Conservation (phyloP, 208 protist genomes). For the Wallacemonas sp. region DNA sequence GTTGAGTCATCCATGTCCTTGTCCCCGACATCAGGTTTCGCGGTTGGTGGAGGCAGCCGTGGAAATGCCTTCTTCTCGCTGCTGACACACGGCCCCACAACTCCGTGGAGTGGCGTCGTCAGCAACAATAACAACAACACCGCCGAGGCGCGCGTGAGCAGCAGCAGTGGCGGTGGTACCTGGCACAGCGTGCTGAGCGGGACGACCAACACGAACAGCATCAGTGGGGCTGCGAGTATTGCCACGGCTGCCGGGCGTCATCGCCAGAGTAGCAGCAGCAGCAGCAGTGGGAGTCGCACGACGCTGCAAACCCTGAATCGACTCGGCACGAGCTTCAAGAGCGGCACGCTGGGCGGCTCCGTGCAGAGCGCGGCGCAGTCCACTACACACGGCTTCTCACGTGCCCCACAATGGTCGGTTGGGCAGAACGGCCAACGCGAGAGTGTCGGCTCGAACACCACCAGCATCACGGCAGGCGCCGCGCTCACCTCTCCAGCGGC, state of each 20-base stretch:
- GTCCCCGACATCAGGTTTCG: neutral
- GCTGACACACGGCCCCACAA: too few relatives aligned
- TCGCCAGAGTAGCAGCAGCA: slow-evolving; percentile 9
- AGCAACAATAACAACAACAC: neutral
- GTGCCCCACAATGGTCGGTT: neutral
- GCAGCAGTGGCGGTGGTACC: neutral
- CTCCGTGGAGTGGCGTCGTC: too few relatives aligned
- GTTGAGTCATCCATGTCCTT: neutral
- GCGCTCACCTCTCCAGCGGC: too few relatives aligned
- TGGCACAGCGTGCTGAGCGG: neutral
- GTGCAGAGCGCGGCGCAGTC: neutral
- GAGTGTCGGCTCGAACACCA: neutral
- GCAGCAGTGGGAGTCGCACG: slow-evolving; percentile 8
- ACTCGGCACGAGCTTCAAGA: slow-evolving; percentile 10
- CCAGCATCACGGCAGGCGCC: too few relatives aligned
- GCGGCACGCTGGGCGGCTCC: neutral
- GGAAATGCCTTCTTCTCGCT: slow-evolving; percentile 9
- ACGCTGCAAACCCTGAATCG: neutral
- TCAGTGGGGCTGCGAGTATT: neutral
- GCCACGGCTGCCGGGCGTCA: neutral
- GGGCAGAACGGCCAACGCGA: neutral
- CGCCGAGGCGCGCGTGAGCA: neutral
- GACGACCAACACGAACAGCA: neutral
- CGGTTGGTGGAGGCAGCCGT: neutral
- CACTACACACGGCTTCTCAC: neutral